phyloP scores from a whole-genome alignment of 208 protist species.

The Herpetomonas tarakana region DNA sequence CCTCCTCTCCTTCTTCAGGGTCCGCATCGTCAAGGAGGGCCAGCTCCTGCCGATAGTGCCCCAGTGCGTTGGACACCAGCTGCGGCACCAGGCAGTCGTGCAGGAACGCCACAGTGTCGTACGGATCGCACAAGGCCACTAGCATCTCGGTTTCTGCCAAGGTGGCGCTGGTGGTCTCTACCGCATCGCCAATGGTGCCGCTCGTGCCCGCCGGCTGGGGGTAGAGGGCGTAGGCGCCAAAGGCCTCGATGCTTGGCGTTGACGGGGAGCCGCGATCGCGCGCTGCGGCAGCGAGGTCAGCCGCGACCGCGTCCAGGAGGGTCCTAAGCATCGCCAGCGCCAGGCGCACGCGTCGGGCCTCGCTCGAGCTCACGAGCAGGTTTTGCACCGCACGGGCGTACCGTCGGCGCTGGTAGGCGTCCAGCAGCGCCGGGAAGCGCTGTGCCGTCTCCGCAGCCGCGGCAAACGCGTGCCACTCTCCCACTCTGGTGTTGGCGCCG shows the following conservation, averaged over 20 bases:
- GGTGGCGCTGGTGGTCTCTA: conserved; percentile 5
- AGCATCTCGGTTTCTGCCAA: background rate
- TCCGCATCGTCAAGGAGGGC: conserved; percentile 9
- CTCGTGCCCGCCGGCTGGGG: conserved; percentile 14
- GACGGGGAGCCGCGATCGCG: background rate
- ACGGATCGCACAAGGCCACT: too few relatives aligned
- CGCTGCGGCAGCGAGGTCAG: background rate
- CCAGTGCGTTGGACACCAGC: conserved; percentile 27
- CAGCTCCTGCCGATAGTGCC: conserved; percentile 18
- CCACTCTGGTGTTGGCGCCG: conserved; percentile 3
- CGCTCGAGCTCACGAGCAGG: conserved; percentile 27
- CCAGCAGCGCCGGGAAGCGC: conserved; percentile 38
- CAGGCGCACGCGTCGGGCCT: conserved; percentile 29
- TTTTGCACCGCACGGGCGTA: conserved; percentile 39
- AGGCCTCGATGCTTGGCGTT: background rate
- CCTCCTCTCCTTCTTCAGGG: background rate
- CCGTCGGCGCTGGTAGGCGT: conserved; percentile 51
- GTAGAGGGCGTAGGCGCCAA: conserved; percentile 25
- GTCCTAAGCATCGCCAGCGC: conserved; percentile 38
- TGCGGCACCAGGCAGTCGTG: conserved; percentile 33
- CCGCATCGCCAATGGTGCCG: background rate
- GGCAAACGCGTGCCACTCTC: conserved; percentile 27
- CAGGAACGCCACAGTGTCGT: conserved; percentile 17
- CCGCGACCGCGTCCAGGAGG: conserved; percentile 14
- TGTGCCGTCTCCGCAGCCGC: conserved; percentile 40